Evolutionary conservation across 148 eudicot species (phyloP).

Genomic region (Salicornia ramosissima): DNA sequence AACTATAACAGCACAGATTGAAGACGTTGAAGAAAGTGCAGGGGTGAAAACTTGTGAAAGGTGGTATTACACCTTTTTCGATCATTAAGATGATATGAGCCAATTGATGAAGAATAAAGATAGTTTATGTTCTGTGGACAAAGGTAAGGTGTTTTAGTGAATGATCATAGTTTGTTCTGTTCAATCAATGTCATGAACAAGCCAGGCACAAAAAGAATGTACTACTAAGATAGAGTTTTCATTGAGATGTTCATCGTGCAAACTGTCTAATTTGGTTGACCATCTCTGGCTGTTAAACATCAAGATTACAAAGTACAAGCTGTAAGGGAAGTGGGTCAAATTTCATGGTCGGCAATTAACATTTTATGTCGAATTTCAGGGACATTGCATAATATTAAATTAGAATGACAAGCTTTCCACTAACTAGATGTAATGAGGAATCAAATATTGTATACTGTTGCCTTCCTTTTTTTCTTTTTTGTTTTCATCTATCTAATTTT

Average conservation of each 20-base stretch:
- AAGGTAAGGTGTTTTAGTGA: not conserved
- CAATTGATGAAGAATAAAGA: not conserved
- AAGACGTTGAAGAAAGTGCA: not conserved
- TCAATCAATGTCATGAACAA: not conserved
- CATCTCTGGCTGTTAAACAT: not conserved
- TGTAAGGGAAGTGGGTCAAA: slow-evolving; percentile 19
- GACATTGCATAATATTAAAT: not conserved
- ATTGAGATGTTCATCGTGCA: slow-evolving; percentile 17
- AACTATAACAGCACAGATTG: not conserved
- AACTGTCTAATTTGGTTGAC: slow-evolving; percentile 18
- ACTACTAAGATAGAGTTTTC: not conserved
- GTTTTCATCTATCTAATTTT: too few species aligned
- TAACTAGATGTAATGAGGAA: not conserved
- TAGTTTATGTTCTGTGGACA: not conserved
- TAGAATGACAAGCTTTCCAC: slow-evolving; percentile 18
- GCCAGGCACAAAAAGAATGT: not conserved
- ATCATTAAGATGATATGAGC: not conserved
- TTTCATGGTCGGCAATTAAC: slow-evolving; percentile 21
- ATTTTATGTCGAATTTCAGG: slow-evolving; percentile 16
- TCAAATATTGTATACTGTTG: not conserved
- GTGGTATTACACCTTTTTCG: not conserved
- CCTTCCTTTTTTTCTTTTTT: not conserved
- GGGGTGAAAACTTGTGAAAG: not conserved
- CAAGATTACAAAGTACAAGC: slow-evolving; percentile 23
- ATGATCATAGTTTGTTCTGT: slow-evolving; percentile 5